These are phyloP conservation scores for Gnomoniopsis sp. DNA, from an alignment of 2,329 filamentous ascomycete genomes.

Conservation along the genomic window DNA sequence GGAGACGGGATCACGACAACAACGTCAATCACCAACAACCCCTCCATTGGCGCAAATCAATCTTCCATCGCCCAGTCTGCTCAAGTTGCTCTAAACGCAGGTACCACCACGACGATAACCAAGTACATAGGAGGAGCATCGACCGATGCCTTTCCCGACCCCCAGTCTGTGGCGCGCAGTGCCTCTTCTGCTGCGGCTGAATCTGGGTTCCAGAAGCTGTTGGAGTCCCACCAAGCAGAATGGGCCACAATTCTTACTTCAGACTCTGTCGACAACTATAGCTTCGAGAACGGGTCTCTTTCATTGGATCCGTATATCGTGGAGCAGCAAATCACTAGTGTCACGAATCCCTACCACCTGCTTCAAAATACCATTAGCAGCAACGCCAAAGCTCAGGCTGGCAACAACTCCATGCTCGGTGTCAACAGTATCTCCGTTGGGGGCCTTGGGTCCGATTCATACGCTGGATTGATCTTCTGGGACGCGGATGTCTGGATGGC, in stretches of 20 bases:
- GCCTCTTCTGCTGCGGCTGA: slow-evolving; percentile 46
- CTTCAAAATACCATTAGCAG: slow-evolving; percentile 45
- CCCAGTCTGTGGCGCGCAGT: slow-evolving; percentile 49
- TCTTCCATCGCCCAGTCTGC: slow-evolving; percentile 65
- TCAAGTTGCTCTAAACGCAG: slow-evolving; percentile 47
- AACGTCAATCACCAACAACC: slow-evolving; percentile 38
- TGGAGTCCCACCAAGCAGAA: slow-evolving; percentile 55
- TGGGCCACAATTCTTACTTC: slow-evolving; percentile 61
- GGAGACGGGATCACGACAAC: slow-evolving; percentile 40
- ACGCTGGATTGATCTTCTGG: slow-evolving; percentile 15
- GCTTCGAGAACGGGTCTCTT: slow-evolving; percentile 51
- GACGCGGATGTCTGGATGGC: slow-evolving; percentile 17
- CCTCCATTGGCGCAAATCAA: slow-evolving; percentile 51
- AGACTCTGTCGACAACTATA: slow-evolving; percentile 62
- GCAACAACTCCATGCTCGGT: slow-evolving; percentile 27
- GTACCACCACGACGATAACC: slow-evolving; percentile 51
- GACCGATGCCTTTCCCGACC: slow-evolving; percentile 61
- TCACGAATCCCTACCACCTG: slow-evolving; percentile 55
- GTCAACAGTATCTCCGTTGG: slow-evolving; percentile 27
- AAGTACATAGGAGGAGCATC: slow-evolving; percentile 70
- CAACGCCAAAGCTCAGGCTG: slow-evolving; percentile 41
- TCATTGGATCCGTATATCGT: slow-evolving; percentile 54
- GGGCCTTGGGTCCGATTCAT: slow-evolving; percentile 23
- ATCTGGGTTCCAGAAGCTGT: slow-evolving; percentile 51
- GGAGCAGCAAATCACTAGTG: slow-evolving; percentile 48